Conservation (phyloP, 352 stramenopile species). For the Phytopythium sindhum region DNA sequence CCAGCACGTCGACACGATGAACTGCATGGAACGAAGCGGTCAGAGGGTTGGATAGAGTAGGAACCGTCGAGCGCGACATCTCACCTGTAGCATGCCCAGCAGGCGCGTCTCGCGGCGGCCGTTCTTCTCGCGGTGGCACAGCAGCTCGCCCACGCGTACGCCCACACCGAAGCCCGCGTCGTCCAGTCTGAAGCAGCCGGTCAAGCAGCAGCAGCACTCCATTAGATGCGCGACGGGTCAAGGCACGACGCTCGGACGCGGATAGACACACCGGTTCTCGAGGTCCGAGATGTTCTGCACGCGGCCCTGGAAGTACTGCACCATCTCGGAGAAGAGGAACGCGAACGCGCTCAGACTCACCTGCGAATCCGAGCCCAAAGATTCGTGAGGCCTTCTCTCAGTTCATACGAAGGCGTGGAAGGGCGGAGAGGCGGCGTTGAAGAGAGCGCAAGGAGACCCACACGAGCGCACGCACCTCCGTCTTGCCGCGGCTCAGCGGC, state of each 20-base stretch:
- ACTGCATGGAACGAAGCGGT: too few species aligned
- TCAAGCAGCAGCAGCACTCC: too few species aligned
- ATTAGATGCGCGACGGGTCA: not conserved
- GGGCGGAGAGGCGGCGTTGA: not conserved
- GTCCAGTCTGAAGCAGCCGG: constrained; percentile 90
- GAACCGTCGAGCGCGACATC: too few species aligned
- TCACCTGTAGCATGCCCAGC: constrained; percentile 86
- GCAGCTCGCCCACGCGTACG: constrained; percentile 93
- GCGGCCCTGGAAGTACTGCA: constrained; percentile 96
- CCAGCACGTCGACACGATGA: constrained; percentile 93
- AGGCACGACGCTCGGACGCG: not conserved
- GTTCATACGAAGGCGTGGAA: not conserved
- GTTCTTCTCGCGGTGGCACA: constrained; percentile 83
- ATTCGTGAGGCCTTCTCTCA: not conserved
- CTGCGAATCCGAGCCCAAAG: constrained; percentile 22
- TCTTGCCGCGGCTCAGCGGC: constrained; percentile 72
- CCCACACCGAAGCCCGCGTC: constrained; percentile 94
- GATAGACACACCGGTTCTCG: constrained; percentile 70
- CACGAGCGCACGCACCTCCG: constrained; percentile 33
- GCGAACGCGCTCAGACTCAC: constrained; percentile 94
- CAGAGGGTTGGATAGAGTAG: too few species aligned
- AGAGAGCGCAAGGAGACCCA: not conserved
- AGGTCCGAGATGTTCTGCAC: constrained; percentile 96
- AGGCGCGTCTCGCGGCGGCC: constrained; percentile 79
- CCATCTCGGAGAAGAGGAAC: constrained; percentile 97